phyloP scores from a whole-genome alignment of 495 filamentous ascomycete species.

The Aspergillus haitiensis region DNA sequence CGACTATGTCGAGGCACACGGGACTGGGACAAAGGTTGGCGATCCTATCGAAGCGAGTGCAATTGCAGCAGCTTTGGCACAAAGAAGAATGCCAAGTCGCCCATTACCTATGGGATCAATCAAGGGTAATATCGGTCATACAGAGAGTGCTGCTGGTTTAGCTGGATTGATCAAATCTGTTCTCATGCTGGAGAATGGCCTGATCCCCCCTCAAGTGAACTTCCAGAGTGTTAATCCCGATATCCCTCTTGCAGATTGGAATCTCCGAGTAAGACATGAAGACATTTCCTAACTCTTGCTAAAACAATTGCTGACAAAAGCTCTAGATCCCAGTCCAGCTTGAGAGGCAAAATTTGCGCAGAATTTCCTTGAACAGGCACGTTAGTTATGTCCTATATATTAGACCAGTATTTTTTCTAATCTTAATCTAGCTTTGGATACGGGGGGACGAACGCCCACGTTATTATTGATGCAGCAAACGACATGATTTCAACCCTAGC shows the following conservation, averaged over 20 bases:
- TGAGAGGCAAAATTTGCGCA: conserved; percentile 14
- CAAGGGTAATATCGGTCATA: conserved; percentile 17
- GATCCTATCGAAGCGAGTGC: conserved; percentile 21
- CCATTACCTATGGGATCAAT: conserved; percentile 16
- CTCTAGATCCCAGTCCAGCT: conserved; percentile 12
- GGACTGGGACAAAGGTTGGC: conserved; percentile 19
- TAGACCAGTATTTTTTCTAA: background rate
- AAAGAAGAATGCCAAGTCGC: conserved; percentile 6
- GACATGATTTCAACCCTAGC: conserved; percentile 12
- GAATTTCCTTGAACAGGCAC: conserved; percentile 11
- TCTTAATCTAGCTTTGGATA: conserved; percentile 15
- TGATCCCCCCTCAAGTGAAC: conserved; percentile 28
- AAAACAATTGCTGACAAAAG: background rate
- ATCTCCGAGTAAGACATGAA: conserved; percentile 16
- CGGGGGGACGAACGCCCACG: conserved; percentile 20
- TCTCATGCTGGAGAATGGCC: conserved; percentile 28
- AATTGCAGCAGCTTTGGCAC: conserved; percentile 11
- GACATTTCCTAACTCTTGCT: background rate
- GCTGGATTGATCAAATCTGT: conserved; percentile 32
- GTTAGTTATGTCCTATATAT: background rate
- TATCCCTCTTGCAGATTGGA: conserved; percentile 31
- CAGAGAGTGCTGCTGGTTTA: conserved; percentile 21
- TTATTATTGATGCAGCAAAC: conserved; percentile 17
- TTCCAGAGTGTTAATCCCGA: conserved; percentile 24
- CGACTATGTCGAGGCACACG: conserved; percentile 20